Conservation (phyloP, 352 stramenopile species). For the Phytopythium chamaehyphon region DNA sequence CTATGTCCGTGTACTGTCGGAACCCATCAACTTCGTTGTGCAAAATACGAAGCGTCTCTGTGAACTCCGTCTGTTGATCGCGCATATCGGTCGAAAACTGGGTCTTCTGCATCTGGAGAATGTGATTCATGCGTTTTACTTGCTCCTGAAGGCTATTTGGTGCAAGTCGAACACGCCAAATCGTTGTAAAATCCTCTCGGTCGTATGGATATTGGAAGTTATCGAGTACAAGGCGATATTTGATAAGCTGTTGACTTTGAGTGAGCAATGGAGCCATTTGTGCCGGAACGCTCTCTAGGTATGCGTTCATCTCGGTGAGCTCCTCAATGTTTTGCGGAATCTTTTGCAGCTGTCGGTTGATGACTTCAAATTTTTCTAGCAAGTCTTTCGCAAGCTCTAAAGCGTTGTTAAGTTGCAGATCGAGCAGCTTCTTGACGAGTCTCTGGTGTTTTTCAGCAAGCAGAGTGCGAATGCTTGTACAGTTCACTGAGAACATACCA, state of each 20-base stretch:
- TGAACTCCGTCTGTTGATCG: constrained; percentile 92
- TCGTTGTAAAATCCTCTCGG: constrained; percentile 86
- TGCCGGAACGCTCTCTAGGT: constrained; percentile 64
- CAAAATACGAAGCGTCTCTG: constrained; percentile 73
- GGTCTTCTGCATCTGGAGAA: constrained; percentile 78
- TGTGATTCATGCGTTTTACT: constrained; percentile 75
- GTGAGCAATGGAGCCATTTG: constrained; percentile 64
- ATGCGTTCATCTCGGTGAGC: constrained; percentile 84
- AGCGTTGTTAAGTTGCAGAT: constrained; percentile 77
- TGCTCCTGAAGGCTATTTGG: constrained; percentile 88
- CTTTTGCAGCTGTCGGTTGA: constrained; percentile 83
- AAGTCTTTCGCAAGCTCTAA: constrained; percentile 67
- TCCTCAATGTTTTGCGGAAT: constrained; percentile 91
- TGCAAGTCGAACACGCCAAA: constrained; percentile 85
- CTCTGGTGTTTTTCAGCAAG: constrained; percentile 78
- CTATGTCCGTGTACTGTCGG: constrained; percentile 83
- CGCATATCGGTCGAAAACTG: constrained; percentile 89
- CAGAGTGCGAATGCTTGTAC: constrained; percentile 50
- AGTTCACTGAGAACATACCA: constrained; percentile 82
- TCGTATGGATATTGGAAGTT: constrained; percentile 84
- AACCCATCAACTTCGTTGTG: constrained; percentile 88
- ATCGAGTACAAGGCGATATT: constrained; percentile 76
- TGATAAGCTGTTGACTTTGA: constrained; percentile 75
- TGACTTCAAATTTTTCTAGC: constrained; percentile 77
- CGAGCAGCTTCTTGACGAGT: constrained; percentile 66